Evolutionary conservation across 805 yeast species (phyloP), one percentile per base, ranked within the genome.

Genomic region (Sugiyamaella mastotermitis): DNA sequence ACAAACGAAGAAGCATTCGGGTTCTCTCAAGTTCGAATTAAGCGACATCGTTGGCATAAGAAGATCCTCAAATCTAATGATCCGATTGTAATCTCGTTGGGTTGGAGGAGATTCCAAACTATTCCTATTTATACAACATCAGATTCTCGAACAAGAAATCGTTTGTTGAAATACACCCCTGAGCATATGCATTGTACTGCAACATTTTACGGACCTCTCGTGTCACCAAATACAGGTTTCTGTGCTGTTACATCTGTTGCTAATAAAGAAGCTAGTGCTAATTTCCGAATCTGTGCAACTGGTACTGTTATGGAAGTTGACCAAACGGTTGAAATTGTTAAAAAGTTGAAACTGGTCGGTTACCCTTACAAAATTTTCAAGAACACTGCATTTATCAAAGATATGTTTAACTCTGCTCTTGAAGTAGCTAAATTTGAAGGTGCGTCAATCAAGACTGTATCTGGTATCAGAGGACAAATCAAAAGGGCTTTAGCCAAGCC

Each of bases 41-140:
- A 96, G 76, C 80, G 96, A 63, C 99, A 92, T 60, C 79, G 98
- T 68, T 92, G 99, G 99, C 97, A 92, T 64, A 90, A 87, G 58
- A 87, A 87, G 71, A 85, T 94, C 42, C 69, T 92, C 52, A 92
- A 92, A 62, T 77, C 97, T 7, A 94, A 86, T 56, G 99, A 92
- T 64, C 98, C 99, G 1, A 69, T 94, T 48, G 86, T 92, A 38
- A 60, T 92, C 34, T 90, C 97, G 0, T 65, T 92, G 30, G 99
- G 99, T 26, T 92, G 98, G 99, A 78, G 99, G 67, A 73, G 99
- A 61, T 94, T 92, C 67, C 99, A 92, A 63, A 88, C 98, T 0
- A 65, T 90, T 39, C 99, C 99, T 6, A 73, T 92, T 18, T 92
- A 88, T 60, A 88, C 98, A 3, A 92, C 98, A 0, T 78, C 95